Percentiles rank a stretch among this genome's conserved stretches.
Evolutionary conservation across 768 basidiomycete genomes (phyloP).

Genomic region (Russula lepida): DNA sequence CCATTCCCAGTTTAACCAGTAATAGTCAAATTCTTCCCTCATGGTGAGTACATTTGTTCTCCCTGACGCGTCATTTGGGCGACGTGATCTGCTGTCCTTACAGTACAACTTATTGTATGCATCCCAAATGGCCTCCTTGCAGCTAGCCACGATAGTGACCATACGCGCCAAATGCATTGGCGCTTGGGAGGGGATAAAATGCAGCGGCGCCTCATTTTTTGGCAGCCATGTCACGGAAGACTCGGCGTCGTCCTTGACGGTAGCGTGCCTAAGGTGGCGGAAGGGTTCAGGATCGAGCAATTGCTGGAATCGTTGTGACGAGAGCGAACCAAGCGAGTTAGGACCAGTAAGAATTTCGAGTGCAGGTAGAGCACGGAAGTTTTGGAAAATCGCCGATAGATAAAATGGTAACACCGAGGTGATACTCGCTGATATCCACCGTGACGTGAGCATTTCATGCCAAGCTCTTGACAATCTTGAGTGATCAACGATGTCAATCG

Average conservation of each 20-base stretch:
- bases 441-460: slow-evolving; percentile 19
- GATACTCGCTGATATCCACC: slow-evolving; percentile 15
- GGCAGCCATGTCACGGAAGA: slow-evolving; percentile 2
- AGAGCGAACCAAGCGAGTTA: neutral
- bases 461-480: slow-evolving; percentile 18
- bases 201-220: slow-evolving; percentile 21
- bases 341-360: slow-evolving; percentile 16
- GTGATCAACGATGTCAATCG: slow-evolving; percentile 14
- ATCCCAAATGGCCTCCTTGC: slow-evolving; percentile 62
- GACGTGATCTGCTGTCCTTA: slow-evolving; percentile 29
- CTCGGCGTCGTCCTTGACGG: slow-evolving; percentile 10
- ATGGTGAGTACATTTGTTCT: slow-evolving; percentile 27
- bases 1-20: slow-evolving; percentile 67
- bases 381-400: slow-evolving; percentile 17
- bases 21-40: slow-evolving; percentile 54
- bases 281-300: slow-evolving; percentile 18
- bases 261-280: slow-evolving; percentile 15
- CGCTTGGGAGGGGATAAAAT: slow-evolving; percentile 37
- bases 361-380: slow-evolving; percentile 16
- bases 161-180: slow-evolving; percentile 58
- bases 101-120: slow-evolving; percentile 47
- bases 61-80: slow-evolving; percentile 22
- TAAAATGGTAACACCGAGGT: slow-evolving; percentile 20
- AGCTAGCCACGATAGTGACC: slow-evolving; percentile 48
- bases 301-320: neutral